phyloP scores from a whole-genome alignment of 2,329 filamentous ascomycete species.

The Nigrospora sphaerica region DNA sequence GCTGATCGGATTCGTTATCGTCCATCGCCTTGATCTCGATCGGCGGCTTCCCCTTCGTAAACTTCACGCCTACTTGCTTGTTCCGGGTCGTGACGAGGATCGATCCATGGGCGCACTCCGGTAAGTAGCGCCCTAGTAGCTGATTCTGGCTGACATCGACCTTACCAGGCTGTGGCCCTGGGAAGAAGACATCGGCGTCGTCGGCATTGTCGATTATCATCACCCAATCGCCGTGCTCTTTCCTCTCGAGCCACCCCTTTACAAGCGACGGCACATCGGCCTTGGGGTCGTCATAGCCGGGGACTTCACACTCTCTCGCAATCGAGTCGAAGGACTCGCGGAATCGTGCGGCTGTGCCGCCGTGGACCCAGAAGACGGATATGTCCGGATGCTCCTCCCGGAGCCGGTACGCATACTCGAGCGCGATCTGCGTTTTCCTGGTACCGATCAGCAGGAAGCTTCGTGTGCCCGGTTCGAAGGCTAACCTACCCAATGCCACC shows the following conservation, averaged over 20 bases:
- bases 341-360: slow-evolving; percentile 20
- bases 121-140: slow-evolving; percentile 16
- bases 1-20: slow-evolving; percentile 12
- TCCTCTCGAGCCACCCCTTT: slow-evolving; percentile 18
- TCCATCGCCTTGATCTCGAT: slow-evolving; percentile 22
- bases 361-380: slow-evolving; percentile 27
- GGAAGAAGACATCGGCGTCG: slow-evolving; percentile 7
- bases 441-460: slow-evolving; percentile 2
- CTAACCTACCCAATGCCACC: slow-evolving; percentile 16
- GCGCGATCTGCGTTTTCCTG: slow-evolving; percentile 26
- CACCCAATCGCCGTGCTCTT: slow-evolving; percentile 11
- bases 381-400: slow-evolving; percentile 8
- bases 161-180: no score
- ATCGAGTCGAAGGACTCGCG: slow-evolving; percentile 16
- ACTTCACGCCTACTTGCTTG: slow-evolving; percentile 17
- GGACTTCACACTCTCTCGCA: slow-evolving; percentile 14
- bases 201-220: slow-evolving; percentile 11
- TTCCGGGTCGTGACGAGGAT: slow-evolving; percentile 27
- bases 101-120: slow-evolving; percentile 19
- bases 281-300: slow-evolving; percentile 13
- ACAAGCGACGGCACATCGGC: slow-evolving; percentile 14
- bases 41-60: slow-evolving; percentile 11
- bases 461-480: background rate
- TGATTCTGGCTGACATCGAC: background rate
- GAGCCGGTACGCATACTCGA: slow-evolving; percentile 19